Base-by-base conservation (phyloP, 2,329 filamentous ascomycete genomes). In the Colletotrichum destructivum region DNA sequence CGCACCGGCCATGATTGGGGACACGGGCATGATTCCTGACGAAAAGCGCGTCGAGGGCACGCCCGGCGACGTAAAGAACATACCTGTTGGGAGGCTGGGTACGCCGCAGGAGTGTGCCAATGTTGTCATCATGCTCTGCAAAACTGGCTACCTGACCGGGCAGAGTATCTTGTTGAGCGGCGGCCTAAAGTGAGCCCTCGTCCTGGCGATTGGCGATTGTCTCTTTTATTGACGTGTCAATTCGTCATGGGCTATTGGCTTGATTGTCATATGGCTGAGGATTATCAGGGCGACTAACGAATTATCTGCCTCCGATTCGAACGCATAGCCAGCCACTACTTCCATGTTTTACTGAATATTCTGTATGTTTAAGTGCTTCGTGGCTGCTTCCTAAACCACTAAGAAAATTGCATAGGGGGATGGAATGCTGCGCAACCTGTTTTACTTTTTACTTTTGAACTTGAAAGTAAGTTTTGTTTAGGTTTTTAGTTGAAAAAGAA, bases 1-100 rank as follows among this genome's bases (percentile, higher is more conserved):
- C n/a, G 89, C 89, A 3, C 90, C 90, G 0, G 90, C 90, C 3
- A 92, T 92, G 89, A 92, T 92, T 74, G 90, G 89, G 4, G 87
- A 88, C 26, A 90, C 88, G 3, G 88, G 88, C 1, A 89, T 92
- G 89, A 89, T 92, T 52, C 88, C 88, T 2, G 84, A 88, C 71
- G 87, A 87, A 51, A 85, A 88, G 73, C 78, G 77, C 16, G 80
- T 86, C 18, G 80, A 81, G 75, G 86, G 87, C 23, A 88, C 88
- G 62, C 85, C 89, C 0, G 89, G 89, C 0, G 87, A 91, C 74
- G 88, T 89, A 31, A 86, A 83, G 74, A 87, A 87, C 38, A 91
- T 91, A 54, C 90, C 90, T 0, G 83, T 91, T 2, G 87, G 88
- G 2, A 82, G 89, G 54, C 78, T 91, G 46, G 89, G 90, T 0